Percentiles rank a stretch among this genome's conserved stretches.
Conservation (phyloP, 495 filamentous ascomycete genomes). For the Sordaria brevicollis region DNA sequence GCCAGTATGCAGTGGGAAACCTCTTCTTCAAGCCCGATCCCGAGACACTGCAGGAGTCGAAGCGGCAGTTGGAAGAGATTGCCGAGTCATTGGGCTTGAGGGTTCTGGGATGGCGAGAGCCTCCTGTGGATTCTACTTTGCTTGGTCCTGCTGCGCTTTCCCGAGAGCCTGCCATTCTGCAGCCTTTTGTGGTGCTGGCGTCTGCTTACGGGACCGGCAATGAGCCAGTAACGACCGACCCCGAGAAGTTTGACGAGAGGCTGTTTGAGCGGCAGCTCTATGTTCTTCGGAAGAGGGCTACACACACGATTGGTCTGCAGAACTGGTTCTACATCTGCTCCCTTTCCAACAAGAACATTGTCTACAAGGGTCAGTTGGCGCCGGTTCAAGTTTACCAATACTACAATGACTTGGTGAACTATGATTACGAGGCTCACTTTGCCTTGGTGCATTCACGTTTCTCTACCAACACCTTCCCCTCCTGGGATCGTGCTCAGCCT, state of each 20-base stretch:
- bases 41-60: constrained; percentile 78
- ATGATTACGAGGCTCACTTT: constrained; percentile 97
- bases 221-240: constrained; percentile 69
- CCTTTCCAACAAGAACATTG: constrained; percentile 95
- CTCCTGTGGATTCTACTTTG: constrained; percentile 84
- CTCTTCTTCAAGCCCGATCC: constrained; percentile 97
- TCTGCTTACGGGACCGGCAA: constrained; percentile 80
- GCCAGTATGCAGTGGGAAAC: constrained; percentile 96
- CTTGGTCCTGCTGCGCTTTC: constrained; percentile 89
- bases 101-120: constrained; percentile 93
- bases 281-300: constrained; percentile 87
- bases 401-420: constrained; percentile 94
- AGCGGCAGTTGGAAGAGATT: constrained; percentile 81
- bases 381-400: constrained; percentile 98
- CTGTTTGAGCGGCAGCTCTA: constrained; percentile 91
- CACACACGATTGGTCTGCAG: constrained; percentile 85
- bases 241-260: constrained; percentile 69
- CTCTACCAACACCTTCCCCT: constrained; percentile 98
- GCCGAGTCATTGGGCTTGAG: constrained; percentile 78
- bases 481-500: constrained; percentile 97
- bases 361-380: constrained; percentile 97
- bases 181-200: constrained; percentile 88
- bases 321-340: constrained; percentile 99
- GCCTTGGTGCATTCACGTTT: constrained; percentile 97
- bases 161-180: constrained; percentile 86